Evolutionary conservation across 2,329 filamentous ascomycete species (phyloP).

Genomic region (Dissoconium aciculare): DNA sequence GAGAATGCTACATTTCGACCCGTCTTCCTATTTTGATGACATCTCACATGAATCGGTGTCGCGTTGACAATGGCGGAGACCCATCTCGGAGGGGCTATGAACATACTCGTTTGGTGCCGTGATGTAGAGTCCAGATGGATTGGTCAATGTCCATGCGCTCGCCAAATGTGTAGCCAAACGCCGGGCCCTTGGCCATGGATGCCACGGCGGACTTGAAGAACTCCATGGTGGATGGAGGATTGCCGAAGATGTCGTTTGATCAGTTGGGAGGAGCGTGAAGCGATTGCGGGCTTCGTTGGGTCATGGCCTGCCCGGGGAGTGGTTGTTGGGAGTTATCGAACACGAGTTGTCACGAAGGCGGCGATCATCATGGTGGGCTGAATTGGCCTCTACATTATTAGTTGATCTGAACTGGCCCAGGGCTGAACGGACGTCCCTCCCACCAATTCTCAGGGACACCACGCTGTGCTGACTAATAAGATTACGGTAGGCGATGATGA

Average conservation of each 20-base stretch:
- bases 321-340: too few species aligned
- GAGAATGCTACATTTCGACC: slow-evolving; percentile 90
- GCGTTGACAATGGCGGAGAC: background rate
- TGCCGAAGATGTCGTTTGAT: slow-evolving; percentile 1
- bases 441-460: too few species aligned
- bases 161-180: slow-evolving; percentile 84
- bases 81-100: slow-evolving; percentile 1
- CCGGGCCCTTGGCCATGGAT: slow-evolving; percentile 86
- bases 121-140: slow-evolving; percentile 92
- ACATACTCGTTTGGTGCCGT: slow-evolving; percentile 74
- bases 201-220: slow-evolving; percentile 96
- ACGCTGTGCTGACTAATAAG: too few species aligned
- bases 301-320: too few species aligned
- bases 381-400: too few species aligned
- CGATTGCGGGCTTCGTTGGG: too few species aligned
- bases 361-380: background rate
- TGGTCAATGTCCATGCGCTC: slow-evolving; percentile 84
- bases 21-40: slow-evolving; percentile 60
- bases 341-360: too few species aligned
- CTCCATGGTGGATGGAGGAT: slow-evolving; percentile 49
- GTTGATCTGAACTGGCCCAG: too few species aligned
- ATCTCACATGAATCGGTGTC: too few species aligned
- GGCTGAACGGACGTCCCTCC: too few species aligned
- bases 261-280: background rate
- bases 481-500: too few species aligned